Conservation (phyloP, 371 early-diverging fungal genomes). For the Catenaria anguillulae region DNA sequence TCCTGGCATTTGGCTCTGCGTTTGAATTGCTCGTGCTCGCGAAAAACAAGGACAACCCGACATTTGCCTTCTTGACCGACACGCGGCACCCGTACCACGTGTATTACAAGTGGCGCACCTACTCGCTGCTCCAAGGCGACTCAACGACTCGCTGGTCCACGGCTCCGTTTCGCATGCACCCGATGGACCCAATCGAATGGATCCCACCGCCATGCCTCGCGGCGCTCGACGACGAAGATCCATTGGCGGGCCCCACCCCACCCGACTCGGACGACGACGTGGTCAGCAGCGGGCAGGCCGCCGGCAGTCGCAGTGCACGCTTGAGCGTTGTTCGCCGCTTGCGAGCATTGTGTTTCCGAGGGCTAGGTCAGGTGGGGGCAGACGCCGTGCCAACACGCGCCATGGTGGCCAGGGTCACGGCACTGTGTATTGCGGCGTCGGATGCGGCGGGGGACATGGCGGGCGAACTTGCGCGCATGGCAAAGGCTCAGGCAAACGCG, state of each 20-base stretch:
- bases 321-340: neutral
- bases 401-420: conserved; percentile 65
- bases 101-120: conserved; percentile 85
- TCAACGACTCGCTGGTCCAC: conserved; percentile 50
- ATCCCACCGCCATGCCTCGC: conserved; percentile 50
- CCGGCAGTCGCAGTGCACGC: neutral
- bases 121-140: conserved; percentile 79
- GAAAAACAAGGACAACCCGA: conserved; percentile 43
- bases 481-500: neutral
- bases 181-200: conserved; percentile 61
- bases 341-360: neutral
- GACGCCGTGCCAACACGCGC: conserved; percentile 34
- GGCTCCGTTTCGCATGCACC: conserved; percentile 75
- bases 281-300: neutral
- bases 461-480: neutral
- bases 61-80: conserved; percentile 53
- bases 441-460: conserved; percentile 57
- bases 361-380: neutral
- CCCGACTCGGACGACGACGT: neutral
- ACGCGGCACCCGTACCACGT: conserved; percentile 48
- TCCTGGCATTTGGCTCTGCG: conserved; percentile 48
- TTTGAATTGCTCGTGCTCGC: conserved; percentile 65
- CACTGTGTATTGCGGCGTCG: conserved; percentile 71
- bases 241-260: neutral
- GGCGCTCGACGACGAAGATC: neutral